Conservation (phyloP, 768 basidiomycete species). For the Russula vinacea region DNA sequence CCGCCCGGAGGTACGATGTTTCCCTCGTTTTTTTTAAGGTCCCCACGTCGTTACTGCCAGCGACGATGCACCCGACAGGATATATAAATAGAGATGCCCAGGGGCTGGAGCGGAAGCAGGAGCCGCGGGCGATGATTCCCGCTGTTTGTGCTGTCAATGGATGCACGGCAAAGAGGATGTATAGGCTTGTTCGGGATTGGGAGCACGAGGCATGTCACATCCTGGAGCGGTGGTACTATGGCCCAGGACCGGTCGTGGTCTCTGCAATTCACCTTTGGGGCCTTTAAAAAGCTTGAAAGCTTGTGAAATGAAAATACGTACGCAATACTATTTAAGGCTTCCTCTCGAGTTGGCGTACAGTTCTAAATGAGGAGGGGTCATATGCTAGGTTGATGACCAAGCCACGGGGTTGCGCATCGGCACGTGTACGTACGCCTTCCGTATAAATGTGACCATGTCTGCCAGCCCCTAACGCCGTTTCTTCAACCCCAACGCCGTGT, state of each 20-base stretch:
- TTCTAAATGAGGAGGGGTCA: too few relatives aligned
- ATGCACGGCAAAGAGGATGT: slow-evolving; percentile 55
- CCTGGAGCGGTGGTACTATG: slow-evolving; percentile 39
- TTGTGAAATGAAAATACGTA: too few relatives aligned
- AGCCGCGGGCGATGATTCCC: background rate
- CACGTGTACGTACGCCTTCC: too few relatives aligned
- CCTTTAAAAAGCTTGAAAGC: background rate
- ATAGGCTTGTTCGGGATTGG: slow-evolving; percentile 63
- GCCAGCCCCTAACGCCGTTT: too few relatives aligned
- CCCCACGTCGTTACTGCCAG: slow-evolving; percentile 40
- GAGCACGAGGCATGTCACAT: slow-evolving; percentile 59
- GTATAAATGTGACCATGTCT: too few relatives aligned
- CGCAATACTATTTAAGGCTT: too few relatives aligned
- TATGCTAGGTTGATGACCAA: too few relatives aligned
- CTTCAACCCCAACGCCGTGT: too few relatives aligned
- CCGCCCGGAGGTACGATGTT: slow-evolving; percentile 37
- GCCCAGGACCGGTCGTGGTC: background rate
- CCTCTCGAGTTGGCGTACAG: too few relatives aligned
- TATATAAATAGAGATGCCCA: slow-evolving; percentile 26
- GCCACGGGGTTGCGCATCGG: too few relatives aligned
- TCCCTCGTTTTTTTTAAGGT: slow-evolving; percentile 57
- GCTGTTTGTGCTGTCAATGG: slow-evolving; percentile 54
- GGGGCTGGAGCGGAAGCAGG: slow-evolving; percentile 17
- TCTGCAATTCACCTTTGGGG: background rate
- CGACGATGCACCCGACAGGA: slow-evolving; percentile 14